These are phyloP conservation scores for Saccharomycopsis fermentans DNA, from an alignment of 805 yeast species.

Conservation along the genomic window DNA sequence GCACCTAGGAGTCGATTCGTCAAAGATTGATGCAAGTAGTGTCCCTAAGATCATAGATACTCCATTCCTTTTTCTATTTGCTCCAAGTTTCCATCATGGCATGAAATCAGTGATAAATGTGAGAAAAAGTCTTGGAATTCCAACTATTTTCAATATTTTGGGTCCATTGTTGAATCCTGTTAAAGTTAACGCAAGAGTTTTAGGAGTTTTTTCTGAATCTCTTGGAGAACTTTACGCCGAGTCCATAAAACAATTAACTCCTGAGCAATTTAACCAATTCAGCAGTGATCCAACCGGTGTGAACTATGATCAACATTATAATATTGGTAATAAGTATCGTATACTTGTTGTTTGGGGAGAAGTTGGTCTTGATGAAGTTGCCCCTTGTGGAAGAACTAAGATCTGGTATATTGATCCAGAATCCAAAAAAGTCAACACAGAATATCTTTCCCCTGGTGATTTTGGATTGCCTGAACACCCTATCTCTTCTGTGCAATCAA, in stretches of 20 bases:
- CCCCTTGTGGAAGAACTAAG: constrained; percentile 75
- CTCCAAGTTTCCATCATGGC: constrained; percentile 90
- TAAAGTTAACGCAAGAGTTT: constrained; percentile 63
- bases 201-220: constrained; percentile 78
- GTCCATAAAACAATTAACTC: constrained; percentile 53
- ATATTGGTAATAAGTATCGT: constrained; percentile 14
- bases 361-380: constrained; percentile 85
- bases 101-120: constrained; percentile 75
- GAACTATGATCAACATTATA: not conserved
- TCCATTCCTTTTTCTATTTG: constrained; percentile 62
- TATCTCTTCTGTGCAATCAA: constrained; percentile 59
- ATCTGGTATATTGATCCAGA: constrained; percentile 60
- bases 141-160: constrained; percentile 85
- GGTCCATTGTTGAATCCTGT: constrained; percentile 95
- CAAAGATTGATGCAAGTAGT: constrained; percentile 51
- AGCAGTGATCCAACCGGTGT: not conserved
- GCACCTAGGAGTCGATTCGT: constrained; percentile 73
- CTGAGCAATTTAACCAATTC: constrained; percentile 24
- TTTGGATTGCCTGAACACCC: constrained; percentile 74
- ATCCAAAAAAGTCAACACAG: constrained; percentile 33
- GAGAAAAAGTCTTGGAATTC: constrained; percentile 74
- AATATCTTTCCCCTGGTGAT: constrained; percentile 55
- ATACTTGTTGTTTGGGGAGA: constrained; percentile 92
- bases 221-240: constrained; percentile 80
- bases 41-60: constrained; percentile 42